Evolutionary conservation across 345 rosid genomes (phyloP).

Genomic region (Acer saccharum): DNA sequence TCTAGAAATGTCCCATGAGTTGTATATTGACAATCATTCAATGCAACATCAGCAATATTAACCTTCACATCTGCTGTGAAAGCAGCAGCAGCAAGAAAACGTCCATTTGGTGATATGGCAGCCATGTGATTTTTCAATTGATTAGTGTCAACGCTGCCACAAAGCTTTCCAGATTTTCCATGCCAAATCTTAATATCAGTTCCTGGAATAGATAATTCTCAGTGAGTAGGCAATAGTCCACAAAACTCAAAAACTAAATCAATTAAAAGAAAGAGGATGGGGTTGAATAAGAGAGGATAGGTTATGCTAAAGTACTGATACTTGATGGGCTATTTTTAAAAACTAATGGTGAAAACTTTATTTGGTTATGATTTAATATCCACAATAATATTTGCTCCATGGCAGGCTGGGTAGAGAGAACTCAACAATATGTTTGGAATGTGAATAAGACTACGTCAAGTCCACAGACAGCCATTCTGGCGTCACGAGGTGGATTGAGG

Average conservation of each 20-base stretch:
- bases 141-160: slow-evolving; percentile 92
- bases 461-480: neutral
- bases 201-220: slow-evolving; percentile 40
- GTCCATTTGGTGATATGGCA: slow-evolving; percentile 93
- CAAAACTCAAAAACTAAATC: neutral
- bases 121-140: slow-evolving; percentile 94
- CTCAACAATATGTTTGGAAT: neutral
- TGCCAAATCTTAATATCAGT: slow-evolving; percentile 97
- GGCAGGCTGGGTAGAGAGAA: neutral
- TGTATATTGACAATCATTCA: neutral
- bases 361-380: neutral
- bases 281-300: neutral
- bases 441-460: neutral
- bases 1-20: too few relatives aligned
- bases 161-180: slow-evolving; percentile 79
- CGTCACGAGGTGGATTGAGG: slow-evolving; percentile 2
- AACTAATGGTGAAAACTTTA: neutral
- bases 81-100: slow-evolving; percentile 97
- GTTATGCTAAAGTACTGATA: neutral
- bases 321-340: neutral
- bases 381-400: neutral
- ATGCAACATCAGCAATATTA: neutral
- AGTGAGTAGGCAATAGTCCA: slow-evolving; percentile 8
- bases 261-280: neutral
- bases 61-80: slow-evolving; percentile 99